Evolutionary conservation across 345 rosid genomes (phyloP).

Genomic region (Camelina neglecta): DNA sequence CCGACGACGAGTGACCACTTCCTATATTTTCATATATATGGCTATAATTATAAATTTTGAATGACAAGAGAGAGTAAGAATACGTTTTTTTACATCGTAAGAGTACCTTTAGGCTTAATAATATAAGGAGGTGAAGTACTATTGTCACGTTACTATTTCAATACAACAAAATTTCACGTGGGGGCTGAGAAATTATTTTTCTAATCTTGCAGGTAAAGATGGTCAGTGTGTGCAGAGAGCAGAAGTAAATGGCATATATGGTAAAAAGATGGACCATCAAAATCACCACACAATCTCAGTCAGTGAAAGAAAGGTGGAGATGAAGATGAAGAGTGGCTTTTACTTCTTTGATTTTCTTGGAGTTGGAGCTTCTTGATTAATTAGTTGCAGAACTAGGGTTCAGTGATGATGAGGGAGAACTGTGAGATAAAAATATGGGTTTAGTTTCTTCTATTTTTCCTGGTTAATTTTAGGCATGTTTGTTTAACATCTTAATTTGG

Average conservation of each 20-base stretch:
- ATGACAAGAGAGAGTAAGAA: constrained; percentile 39
- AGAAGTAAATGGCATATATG: constrained; percentile 45
- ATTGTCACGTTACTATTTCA: constrained; percentile 42
- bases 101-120: constrained; percentile 39
- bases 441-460: constrained; percentile 1
- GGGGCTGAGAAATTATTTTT: constrained; percentile 28
- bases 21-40: constrained; percentile 13
- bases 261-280: constrained; percentile 48
- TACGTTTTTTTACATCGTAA: constrained; percentile 43
- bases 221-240: constrained; percentile 48
- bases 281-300: constrained; percentile 40
- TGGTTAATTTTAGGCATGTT: constrained; percentile 35
- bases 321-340: constrained; percentile 35
- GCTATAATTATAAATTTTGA: constrained; percentile 39
- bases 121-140: constrained; percentile 36
- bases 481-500: constrained; percentile 19
- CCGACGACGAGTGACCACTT: constrained; percentile 37
- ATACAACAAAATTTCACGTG: constrained; percentile 46
- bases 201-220: constrained; percentile 42
- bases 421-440: constrained; percentile 25
- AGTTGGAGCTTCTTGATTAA: constrained; percentile 40
- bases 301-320: constrained; percentile 35
- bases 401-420: constrained; percentile 6
- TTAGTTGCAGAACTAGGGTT: constrained; percentile 14
- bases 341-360: constrained; percentile 47